A percentile compares a stretch with the other conserved stretches of the same genome.
These are phyloP conservation scores for Oxytropis ochrocephala DNA, from an alignment of 306 rosid genomes.

Conservation along the genomic window DNA sequence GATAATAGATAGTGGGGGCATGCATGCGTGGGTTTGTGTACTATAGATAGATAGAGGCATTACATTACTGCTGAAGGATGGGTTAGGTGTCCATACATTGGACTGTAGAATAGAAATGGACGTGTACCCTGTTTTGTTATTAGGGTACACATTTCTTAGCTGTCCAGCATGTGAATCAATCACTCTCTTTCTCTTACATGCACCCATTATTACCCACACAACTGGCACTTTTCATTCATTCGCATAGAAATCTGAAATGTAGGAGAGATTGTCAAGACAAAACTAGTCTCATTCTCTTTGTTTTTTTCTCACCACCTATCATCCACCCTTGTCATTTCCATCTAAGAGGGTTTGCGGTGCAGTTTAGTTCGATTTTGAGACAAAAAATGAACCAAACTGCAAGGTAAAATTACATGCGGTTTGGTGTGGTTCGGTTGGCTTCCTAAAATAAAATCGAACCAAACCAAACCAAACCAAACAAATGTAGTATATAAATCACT, in stretches of 20 bases:
- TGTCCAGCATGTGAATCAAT: constrained; percentile 71
- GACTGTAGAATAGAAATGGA: constrained; percentile 46
- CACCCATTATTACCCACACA: constrained; percentile 37
- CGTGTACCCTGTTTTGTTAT: constrained; percentile 51
- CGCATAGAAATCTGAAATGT: constrained; percentile 15
- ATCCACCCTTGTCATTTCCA: not conserved
- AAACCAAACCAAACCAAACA: no score
- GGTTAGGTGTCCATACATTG: constrained; percentile 53
- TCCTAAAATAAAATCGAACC: no score
- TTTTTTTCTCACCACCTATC: no score
- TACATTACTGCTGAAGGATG: not conserved
- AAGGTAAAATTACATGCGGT: no score
- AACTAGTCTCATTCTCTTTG: constrained; percentile 14
- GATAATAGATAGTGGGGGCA: not conserved
- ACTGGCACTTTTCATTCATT: constrained; percentile 51
- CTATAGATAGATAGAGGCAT: not conserved
- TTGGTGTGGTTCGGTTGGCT: no score
- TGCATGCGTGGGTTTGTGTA: no score
- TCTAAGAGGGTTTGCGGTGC: no score
- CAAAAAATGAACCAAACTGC: no score
- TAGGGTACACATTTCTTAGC: constrained; percentile 67
- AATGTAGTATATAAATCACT: no score
- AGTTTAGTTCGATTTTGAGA: no score
- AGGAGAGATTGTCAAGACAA: constrained; percentile 40
- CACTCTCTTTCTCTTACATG: constrained; percentile 31